phyloP scores from a whole-genome alignment of 768 basidiomycete genomes.

The Mycena floridula region DNA sequence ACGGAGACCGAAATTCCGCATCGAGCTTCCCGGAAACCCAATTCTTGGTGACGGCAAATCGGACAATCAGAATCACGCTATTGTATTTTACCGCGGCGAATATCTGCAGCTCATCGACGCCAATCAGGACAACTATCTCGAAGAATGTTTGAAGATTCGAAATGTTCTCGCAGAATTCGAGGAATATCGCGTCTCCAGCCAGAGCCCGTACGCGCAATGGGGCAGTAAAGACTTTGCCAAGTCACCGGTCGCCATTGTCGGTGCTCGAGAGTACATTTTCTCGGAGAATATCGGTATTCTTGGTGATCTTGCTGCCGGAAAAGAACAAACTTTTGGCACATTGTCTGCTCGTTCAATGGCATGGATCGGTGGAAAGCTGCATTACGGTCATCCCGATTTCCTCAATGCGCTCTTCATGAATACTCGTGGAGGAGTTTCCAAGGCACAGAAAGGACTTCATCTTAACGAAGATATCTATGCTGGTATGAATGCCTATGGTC shows the following conservation, averaged over 20 bases:
- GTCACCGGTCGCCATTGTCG: conserved; percentile 92
- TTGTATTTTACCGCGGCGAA: conserved; percentile 98
- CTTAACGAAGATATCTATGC: conserved; percentile 99
- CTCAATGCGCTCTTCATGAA: conserved; percentile 96
- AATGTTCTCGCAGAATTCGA: conserved; percentile 98
- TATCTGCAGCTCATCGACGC: conserved; percentile 99
- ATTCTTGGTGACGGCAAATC: conserved; percentile 99
- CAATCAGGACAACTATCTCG: conserved; percentile 99
- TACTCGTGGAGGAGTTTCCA: conserved; percentile 96
- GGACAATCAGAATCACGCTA: conserved; percentile 99
- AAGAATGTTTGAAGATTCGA: conserved; percentile 98
- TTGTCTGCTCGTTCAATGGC: conserved; percentile 93
- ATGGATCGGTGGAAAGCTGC: conserved; percentile 97
- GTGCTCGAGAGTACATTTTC: conserved; percentile 99
- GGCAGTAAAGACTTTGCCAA: conserved; percentile 83
- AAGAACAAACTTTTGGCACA: conserved; percentile 99
- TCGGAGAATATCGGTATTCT: conserved; percentile 99
- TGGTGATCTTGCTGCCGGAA: conserved; percentile 96
- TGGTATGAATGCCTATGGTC: conserved; percentile 96
- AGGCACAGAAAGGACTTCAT: conserved; percentile 99
- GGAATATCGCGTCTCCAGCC: conserved; percentile 77
- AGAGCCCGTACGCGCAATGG: conserved; percentile 91
- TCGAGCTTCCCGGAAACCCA: conserved; percentile 97
- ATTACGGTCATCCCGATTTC: conserved; percentile 99
- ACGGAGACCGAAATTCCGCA: conserved; percentile 93